Conservation (phyloP, 129 eudicot genomes). For the Oenanthe sinensis region DNA sequence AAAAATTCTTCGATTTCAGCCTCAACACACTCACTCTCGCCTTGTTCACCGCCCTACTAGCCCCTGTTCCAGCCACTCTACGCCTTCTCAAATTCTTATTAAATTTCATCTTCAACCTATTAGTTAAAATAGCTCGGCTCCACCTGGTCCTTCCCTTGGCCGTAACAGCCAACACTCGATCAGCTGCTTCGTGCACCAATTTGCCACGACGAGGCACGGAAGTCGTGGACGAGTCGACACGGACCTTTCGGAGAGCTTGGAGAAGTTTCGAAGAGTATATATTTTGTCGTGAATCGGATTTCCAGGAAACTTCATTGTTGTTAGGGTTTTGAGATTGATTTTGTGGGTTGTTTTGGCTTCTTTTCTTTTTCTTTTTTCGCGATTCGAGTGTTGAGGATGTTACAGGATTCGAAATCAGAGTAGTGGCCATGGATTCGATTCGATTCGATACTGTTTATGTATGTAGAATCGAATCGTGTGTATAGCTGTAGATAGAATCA, state of each 20-base stretch:
- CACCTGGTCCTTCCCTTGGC: slow-evolving; percentile 76
- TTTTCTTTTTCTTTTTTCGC: slow-evolving; percentile 49
- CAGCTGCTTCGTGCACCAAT: slow-evolving; percentile 75
- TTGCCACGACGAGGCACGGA: slow-evolving; percentile 33
- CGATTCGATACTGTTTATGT: not conserved
- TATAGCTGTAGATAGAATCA: not conserved
- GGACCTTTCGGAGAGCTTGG: slow-evolving; percentile 71
- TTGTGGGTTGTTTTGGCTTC: slow-evolving; percentile 16
- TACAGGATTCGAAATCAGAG: slow-evolving; percentile 47
- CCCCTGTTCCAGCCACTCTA: slow-evolving; percentile 25
- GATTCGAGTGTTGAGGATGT: slow-evolving; percentile 44
- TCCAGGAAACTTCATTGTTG: slow-evolving; percentile 37
- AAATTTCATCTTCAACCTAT: slow-evolving; percentile 60
- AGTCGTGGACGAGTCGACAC: slow-evolving; percentile 18
- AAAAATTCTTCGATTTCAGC: too few species aligned
- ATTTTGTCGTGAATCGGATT: slow-evolving; percentile 67
- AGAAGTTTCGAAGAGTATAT: slow-evolving; percentile 69
- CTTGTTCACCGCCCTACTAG: slow-evolving; percentile 37
- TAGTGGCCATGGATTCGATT: slow-evolving; percentile 36
- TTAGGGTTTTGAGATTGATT: slow-evolving; percentile 20
- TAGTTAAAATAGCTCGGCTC: slow-evolving; percentile 83
- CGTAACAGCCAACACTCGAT: slow-evolving; percentile 60
- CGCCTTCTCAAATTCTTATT: slow-evolving; percentile 39
- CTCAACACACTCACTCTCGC: too few species aligned
- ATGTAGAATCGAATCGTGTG: not conserved